Base-by-base conservation (phyloP, 371 early-diverging fungal genomes). In the Actinomortierella ambigua region DNA sequence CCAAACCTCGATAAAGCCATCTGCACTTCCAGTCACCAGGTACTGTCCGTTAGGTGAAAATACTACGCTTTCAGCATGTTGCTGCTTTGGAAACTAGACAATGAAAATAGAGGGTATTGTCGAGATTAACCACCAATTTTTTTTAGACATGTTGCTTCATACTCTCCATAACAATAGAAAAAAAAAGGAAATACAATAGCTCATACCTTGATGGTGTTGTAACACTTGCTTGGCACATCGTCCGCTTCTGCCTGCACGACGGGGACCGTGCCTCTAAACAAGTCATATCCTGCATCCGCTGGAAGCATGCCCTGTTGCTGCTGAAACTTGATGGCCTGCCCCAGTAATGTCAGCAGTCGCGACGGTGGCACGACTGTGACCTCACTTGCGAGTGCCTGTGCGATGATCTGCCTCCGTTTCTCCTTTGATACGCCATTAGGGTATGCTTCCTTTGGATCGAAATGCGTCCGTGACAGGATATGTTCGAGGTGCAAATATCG, bases 1-100 rank as follows among this genome's bases (percentile, higher is more conserved):
- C 96, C 96, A 98, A 15, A 98, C 71, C 75, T 98, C 97, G 53
- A 98, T 91, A 61, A 96, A 91, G 1, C 98, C 98, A 81, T 97
- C 97, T 29, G 84, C 78, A 42, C 91, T 90, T 18, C 98, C 98
- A 13, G 96, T 96, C 3, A 85, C 95, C 11, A 98, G 70, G 41
- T 81, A 88, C 41, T 89, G 88, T 3, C 95, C 95, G 51, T 91
- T 88, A 0, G 90, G 87, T 0, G 95, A 93, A 68, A 97, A 95
- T 13, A 81, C 78, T 2, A 82, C 83, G 43, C 85, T 78, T 64
- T 92, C 94, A 1, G 94, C 90, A 60, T 91, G 88, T 40, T 92
- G 89, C 59, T 91, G 91, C 69, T 91, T 93, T 0, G 96, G 95
- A 68, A 97, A 94, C 88, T 94, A 75, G 22, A 42, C 18, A 24